A percentile compares a stretch with the other conserved stretches of the same genome.
phyloP scores from a whole-genome alignment of 164 flowering plant species.

The Santalum album region DNA sequence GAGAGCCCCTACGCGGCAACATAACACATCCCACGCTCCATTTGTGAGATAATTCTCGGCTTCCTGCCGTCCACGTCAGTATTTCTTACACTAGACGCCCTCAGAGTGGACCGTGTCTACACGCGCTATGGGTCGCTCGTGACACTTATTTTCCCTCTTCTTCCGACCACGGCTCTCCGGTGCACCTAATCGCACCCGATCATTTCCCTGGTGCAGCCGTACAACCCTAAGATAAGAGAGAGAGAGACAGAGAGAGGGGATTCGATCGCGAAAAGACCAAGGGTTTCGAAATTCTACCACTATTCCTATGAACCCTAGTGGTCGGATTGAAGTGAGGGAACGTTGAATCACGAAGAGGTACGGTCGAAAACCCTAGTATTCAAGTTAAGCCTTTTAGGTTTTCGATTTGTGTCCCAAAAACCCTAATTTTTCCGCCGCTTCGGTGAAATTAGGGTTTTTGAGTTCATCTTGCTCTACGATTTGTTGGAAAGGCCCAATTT shows the following conservation, averaged over 20 bases:
- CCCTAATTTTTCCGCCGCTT: constrained; percentile 5
- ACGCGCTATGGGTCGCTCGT: no score
- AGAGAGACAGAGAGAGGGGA: not conserved
- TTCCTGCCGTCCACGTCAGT: no score
- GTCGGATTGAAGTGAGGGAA: not conserved
- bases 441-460: constrained; percentile 18
- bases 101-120: no score
- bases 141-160: no score
- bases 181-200: not conserved
- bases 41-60: no score
- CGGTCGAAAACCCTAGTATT: constrained; percentile 12
- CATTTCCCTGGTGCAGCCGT: not conserved
- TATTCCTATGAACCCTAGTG: not conserved
- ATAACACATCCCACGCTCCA: no score
- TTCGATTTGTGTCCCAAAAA: not conserved
- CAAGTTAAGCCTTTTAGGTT: not conserved
- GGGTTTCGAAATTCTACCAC: not conserved
- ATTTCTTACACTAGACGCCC: no score
- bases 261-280: not conserved
- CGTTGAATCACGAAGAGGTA: constrained; percentile 13
- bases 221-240: not conserved
- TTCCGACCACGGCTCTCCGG: not conserved
- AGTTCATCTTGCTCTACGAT: not conserved
- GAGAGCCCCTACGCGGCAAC: no score
- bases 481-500: constrained; percentile 6